Evolutionary conservation across 2,329 filamentous ascomycete genomes (phyloP), one percentile per base, ranked within the genome.

Genomic region (Sporothrix inflata): DNA sequence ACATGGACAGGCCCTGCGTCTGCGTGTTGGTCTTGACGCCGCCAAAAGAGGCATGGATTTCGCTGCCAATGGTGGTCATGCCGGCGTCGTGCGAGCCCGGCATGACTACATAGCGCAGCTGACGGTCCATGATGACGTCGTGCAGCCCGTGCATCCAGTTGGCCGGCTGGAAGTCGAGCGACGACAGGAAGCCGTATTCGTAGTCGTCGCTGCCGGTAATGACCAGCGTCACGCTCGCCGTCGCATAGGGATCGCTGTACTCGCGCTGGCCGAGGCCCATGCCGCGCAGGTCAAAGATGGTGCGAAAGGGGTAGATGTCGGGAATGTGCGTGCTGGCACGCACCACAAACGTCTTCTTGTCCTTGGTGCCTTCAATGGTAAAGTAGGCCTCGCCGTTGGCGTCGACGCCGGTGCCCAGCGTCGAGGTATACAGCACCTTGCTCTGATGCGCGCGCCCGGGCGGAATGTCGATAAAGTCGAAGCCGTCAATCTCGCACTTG

Each of bases 41-140:
- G 5, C 5, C 5, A 40, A 40, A 40, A 40, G 38, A 9, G 5
- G 38, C 38, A 9, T 40, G 4, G 4, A 83, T 83, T 16, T 77
- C 75, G 63, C 75, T 71, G 16, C 77, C 81, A 73, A 84, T 83
- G 0, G 74, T 78, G 30, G 79, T 82, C 84, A 87, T 86, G n/a
- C 84, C 85, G 0, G 84, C 79, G 72, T 86, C 83, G 73, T 87
- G 84, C 3, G 83, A 81, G 9, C 84, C 85, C 0, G 84, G 84
- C 79, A 87, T 82, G 66, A 82, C 80, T 21, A 86, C 79, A 40
- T 85, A 81, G 69, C 82, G 82, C 0, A 86, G 76, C 1, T 80
- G 81, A 12, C 84, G 80, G 73, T 79, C 77, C 49, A 78, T 77
- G 73, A 82, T 81, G 2, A 78, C 76, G 21, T 79, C 71, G 72